Evolutionary conservation across 2,329 filamentous ascomycete genomes (phyloP).

Genomic region (Botrytis pseudocinerea): DNA sequence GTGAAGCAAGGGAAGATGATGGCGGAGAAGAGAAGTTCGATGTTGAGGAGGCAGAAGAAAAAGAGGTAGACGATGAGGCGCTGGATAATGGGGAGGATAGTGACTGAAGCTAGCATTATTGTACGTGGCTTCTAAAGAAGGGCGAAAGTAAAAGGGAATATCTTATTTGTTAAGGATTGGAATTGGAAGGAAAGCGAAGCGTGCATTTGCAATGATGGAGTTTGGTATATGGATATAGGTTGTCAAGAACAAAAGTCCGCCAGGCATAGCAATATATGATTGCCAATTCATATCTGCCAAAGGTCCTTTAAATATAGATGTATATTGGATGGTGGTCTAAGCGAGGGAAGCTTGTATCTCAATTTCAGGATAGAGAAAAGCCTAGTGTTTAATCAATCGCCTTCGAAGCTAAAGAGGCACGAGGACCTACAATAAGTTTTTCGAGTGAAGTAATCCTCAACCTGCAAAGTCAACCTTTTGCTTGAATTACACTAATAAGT

Average conservation of each 20-base stretch:
- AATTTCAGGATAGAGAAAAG: neutral
- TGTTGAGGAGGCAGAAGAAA: constrained; percentile 54
- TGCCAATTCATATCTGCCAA: neutral
- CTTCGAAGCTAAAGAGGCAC: neutral
- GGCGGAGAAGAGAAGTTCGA: constrained; percentile 56
- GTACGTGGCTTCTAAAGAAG: neutral
- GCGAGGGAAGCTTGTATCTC: too few relatives aligned
- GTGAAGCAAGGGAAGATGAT: constrained; percentile 54
- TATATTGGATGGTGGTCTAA: neutral
- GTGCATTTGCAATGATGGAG: constrained; percentile 18
- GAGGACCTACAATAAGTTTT: neutral
- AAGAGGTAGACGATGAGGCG: constrained; percentile 55
- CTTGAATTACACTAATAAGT: neutral
- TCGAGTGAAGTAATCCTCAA: neutral
- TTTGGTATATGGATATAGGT: constrained; percentile 18
- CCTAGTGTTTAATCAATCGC: neutral
- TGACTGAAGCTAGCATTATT: constrained; percentile 30
- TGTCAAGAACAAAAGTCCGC: constrained; percentile 11
- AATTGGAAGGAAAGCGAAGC: neutral
- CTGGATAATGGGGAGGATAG: constrained; percentile 59
- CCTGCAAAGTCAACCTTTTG: too few relatives aligned
- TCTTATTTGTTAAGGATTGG: constrained; percentile 1
- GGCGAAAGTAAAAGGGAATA: neutral
- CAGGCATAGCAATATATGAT: neutral
- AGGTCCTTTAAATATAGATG: neutral